Conservation (phyloP, 306 rosid genomes). For the Benincasa hispida region DNA sequence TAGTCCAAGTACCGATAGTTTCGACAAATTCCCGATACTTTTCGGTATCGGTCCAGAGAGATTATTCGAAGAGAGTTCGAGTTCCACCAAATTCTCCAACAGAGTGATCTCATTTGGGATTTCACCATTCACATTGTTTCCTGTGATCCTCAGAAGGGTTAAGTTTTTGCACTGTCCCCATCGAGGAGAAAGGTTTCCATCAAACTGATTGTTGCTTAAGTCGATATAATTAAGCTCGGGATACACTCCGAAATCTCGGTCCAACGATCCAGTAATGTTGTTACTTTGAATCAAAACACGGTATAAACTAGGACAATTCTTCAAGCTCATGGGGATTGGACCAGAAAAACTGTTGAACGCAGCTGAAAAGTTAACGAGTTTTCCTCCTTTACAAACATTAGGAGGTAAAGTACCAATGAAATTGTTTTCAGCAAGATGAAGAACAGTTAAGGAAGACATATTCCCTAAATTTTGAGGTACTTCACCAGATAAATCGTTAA, state of each 20-base stretch:
- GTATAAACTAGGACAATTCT: conserved; percentile 27
- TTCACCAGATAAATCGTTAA: conserved; percentile 25
- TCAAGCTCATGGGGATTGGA: conserved; percentile 34
- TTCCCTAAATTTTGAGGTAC: conserved; percentile 44
- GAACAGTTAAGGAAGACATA: conserved; percentile 25
- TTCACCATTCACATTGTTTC: conserved; percentile 25
- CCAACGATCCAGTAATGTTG: conserved; percentile 22
- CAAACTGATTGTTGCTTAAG: conserved; percentile 32
- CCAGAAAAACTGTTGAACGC: conserved; percentile 32
- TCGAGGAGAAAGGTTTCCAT: conserved; percentile 25
- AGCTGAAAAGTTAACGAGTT: conserved; percentile 36
- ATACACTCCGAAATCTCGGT: conserved; percentile 41
- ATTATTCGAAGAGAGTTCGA: conserved; percentile 36
- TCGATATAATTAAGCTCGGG: conserved; percentile 39
- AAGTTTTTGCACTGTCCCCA: conserved; percentile 41
- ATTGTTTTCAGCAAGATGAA: conserved; percentile 46
- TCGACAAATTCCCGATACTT: conserved; percentile 21
- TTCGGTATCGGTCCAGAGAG: conserved; percentile 34
- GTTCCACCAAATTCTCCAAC: conserved; percentile 16
- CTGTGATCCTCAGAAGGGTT: conserved; percentile 21
- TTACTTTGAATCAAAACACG: conserved; percentile 39
- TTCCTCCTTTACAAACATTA: conserved; percentile 30
- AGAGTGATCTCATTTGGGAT: conserved; percentile 33
- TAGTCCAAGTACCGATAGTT: conserved; percentile 12
- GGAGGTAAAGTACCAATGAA: conserved; percentile 42